A percentile compares a stretch with the other conserved stretches of the same genome.
Evolutionary conservation across 371 early-diverging fungal species (phyloP).

Genomic region (Fennellomyces sp.): DNA sequence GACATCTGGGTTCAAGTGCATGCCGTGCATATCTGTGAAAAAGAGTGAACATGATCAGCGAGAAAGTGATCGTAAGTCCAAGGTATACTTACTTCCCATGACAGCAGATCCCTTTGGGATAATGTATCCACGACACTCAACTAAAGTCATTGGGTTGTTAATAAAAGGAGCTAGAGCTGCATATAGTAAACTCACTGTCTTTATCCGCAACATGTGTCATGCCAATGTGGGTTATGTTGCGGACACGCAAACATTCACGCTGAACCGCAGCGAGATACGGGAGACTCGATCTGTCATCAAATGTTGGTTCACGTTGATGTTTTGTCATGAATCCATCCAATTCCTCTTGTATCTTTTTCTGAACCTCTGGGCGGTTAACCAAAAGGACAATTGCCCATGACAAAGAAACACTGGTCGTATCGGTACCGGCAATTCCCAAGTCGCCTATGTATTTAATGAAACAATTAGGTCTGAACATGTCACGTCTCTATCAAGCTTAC

Average conservation of each 20-base stretch:
- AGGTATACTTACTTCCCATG: slow-evolving; percentile 4
- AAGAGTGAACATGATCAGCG: background rate
- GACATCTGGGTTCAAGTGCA: slow-evolving; percentile 10
- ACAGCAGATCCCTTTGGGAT: slow-evolving; percentile 14
- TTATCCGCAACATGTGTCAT: slow-evolving; percentile 14
- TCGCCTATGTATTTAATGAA: slow-evolving; percentile 10
- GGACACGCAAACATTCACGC: slow-evolving; percentile 22
- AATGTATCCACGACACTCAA: slow-evolving; percentile 12
- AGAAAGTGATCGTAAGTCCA: too few relatives aligned
- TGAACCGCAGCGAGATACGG: slow-evolving; percentile 18
- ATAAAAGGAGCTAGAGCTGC: background rate
- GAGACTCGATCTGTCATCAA: slow-evolving; percentile 9
- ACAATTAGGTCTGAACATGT: background rate
- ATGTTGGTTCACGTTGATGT: slow-evolving; percentile 15
- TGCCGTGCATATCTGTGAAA: slow-evolving; percentile 8
- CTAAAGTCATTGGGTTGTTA: background rate
- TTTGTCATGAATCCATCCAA: slow-evolving; percentile 14
- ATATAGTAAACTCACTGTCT: slow-evolving; percentile 14
- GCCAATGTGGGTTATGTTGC: slow-evolving; percentile 8
- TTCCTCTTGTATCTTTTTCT: slow-evolving; percentile 14
- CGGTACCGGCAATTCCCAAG: slow-evolving; percentile 19
- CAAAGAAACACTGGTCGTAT: slow-evolving; percentile 16
- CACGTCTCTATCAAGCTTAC: slow-evolving; percentile 1
- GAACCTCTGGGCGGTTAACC: slow-evolving; percentile 18
- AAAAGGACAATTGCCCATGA: slow-evolving; percentile 19